Evolutionary conservation across 208 protist genomes (phyloP).

Genomic region (Endotrypanum monterogeii): DNA sequence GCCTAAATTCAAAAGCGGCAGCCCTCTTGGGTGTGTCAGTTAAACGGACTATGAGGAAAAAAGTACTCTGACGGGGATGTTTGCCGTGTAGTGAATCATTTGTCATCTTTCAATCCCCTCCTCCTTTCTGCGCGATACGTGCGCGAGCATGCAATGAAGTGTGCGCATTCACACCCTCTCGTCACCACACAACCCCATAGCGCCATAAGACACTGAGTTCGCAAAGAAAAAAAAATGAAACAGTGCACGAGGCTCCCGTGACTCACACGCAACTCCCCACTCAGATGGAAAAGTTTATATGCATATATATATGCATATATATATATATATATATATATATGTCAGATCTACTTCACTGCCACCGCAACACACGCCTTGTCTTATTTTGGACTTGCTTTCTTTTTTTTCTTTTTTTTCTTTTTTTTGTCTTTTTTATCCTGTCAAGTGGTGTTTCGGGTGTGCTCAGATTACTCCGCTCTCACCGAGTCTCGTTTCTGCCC

Average conservation of each 20-base stretch:
- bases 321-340: too few relatives aligned
- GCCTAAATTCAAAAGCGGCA: too few relatives aligned
- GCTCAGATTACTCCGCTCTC: too few relatives aligned
- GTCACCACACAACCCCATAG: background rate
- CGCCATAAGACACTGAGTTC: too few relatives aligned
- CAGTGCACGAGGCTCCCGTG: background rate
- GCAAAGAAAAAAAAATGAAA: too few relatives aligned
- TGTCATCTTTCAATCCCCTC: background rate
- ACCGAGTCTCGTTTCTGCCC: too few relatives aligned
- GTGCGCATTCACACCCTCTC: background rate
- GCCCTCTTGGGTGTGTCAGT: too few relatives aligned
- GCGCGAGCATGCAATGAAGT: background rate
- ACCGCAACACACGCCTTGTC: constrained; percentile 5
- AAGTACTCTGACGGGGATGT: background rate
- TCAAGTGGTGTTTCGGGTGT: background rate
- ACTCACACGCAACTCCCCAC: background rate
- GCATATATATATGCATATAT: too few relatives aligned
- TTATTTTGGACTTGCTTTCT: background rate
- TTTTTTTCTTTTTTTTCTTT: constrained; percentile 5
- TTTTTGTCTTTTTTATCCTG: background rate
- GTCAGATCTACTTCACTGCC: too few relatives aligned
- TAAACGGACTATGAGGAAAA: background rate
- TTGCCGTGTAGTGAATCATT: background rate
- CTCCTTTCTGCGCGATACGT: background rate
- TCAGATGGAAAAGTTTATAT: too few relatives aligned